These are phyloP conservation scores for Sphagnum magellanicum DNA, from an alignment of 228 moss, liverwort and hornwort species.

Conservation along the genomic window DNA sequence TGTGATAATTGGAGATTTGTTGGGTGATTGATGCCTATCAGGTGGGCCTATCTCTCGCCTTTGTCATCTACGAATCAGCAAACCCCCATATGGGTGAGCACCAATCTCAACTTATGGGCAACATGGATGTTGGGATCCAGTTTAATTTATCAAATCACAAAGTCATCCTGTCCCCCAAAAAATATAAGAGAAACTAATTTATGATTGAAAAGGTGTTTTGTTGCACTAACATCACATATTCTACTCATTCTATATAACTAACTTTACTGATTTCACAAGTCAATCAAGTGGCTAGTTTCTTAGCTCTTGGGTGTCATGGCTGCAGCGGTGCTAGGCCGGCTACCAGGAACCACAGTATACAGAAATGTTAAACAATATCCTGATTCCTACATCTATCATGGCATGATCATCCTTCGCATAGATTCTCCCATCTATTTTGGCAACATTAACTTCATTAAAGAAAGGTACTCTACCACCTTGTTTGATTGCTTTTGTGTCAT, in stretches of 20 bases:
- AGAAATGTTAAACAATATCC: constrained; percentile 80
- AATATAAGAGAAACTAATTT: too few relatives aligned
- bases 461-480: constrained; percentile 20
- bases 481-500: too few relatives aligned
- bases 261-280: too few relatives aligned
- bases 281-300: too few relatives aligned
- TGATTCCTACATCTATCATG: constrained; percentile 92
- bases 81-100: constrained; percentile 63
- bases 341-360: constrained; percentile 96
- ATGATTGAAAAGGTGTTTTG: too few relatives aligned
- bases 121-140: too few relatives aligned
- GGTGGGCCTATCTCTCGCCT: constrained; percentile 78
- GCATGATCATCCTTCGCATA: constrained; percentile 84
- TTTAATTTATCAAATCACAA: too few relatives aligned
- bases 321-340: constrained; percentile 80
- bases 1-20: too few relatives aligned
- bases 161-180: too few relatives aligned
- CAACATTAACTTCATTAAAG: constrained; percentile 77
- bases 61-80: constrained; percentile 94
- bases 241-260: too few relatives aligned
- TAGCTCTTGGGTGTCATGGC: background rate
- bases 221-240: too few relatives aligned
- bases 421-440: constrained; percentile 99
- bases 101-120: too few relatives aligned
- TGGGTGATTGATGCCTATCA: constrained; percentile 18